Conservation (phyloP, 2,329 filamentous ascomycete genomes). For the Colletotrichum viniferum region DNA sequence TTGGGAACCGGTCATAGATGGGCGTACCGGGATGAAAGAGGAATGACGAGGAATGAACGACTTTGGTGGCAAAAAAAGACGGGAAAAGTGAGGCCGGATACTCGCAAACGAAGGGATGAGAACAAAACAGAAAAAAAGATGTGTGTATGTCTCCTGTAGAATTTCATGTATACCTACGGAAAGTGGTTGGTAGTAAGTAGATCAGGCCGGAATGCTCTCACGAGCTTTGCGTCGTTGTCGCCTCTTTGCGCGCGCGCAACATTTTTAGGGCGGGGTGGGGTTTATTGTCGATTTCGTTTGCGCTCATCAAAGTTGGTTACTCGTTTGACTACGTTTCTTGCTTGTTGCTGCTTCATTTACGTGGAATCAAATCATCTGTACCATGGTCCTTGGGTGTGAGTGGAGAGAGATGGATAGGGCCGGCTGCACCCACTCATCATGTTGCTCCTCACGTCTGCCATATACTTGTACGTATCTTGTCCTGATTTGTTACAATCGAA, state of each 20-base stretch:
- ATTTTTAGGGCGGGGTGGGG: not conserved
- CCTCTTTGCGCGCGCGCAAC: not conserved
- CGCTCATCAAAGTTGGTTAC: not conserved
- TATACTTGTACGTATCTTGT: not conserved
- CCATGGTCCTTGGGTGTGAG: not conserved
- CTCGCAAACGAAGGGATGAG: constrained; percentile 17
- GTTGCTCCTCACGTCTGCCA: not conserved
- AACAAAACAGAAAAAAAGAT: not conserved
- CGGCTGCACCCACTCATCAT: not conserved
- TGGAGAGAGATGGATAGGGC: not conserved
- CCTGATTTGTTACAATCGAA: not conserved
- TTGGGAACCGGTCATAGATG: constrained; percentile 11
- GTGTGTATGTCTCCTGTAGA: constrained; percentile 9
- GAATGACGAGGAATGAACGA: not conserved
- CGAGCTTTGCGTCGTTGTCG: constrained; percentile 21
- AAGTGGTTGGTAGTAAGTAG: constrained; percentile 6
- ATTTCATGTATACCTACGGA: constrained; percentile 17
- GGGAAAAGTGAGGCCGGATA: constrained; percentile 10
- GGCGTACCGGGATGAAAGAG: not conserved
- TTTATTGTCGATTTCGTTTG: not conserved
- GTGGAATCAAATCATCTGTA: not conserved
- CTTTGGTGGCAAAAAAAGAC: not conserved
- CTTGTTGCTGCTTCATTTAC: not conserved
- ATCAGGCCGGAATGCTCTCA: constrained; percentile 26
- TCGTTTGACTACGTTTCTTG: not conserved